phyloP scores from a whole-genome alignment of 1,139 yeast genomes.

The Protomyces gravidus region DNA sequence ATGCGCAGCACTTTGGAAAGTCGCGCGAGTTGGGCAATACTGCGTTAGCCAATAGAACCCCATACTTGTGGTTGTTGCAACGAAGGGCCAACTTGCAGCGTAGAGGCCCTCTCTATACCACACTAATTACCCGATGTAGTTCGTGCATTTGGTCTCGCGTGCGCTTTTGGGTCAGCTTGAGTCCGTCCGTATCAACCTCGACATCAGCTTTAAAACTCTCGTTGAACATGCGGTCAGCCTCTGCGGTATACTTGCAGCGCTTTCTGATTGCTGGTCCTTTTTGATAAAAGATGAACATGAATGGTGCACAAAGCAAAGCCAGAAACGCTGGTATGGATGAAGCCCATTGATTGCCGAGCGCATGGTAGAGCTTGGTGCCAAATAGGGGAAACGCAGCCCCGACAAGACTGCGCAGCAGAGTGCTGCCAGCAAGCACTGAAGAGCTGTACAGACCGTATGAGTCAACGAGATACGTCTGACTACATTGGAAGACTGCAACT shows the following conservation, averaged over 20 bases:
- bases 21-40: too few species aligned
- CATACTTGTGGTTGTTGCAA: too few species aligned
- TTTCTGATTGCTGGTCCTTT: constrained; percentile 11
- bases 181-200: neutral
- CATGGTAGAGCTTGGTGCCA: constrained; percentile 43
- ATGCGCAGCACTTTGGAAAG: too few species aligned
- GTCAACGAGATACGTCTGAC: constrained; percentile 64
- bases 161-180: neutral
- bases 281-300: constrained; percentile 50
- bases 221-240: constrained; percentile 1
- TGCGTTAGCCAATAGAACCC: too few species aligned
- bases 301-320: constrained; percentile 49
- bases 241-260: constrained; percentile 6
- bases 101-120: neutral
- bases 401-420: constrained; percentile 50
- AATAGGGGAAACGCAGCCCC: constrained; percentile 40
- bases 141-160: neutral
- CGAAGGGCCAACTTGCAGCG: too few species aligned
- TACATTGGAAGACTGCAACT: constrained; percentile 43
- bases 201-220: neutral
- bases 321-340: constrained; percentile 51
- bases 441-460: constrained; percentile 66
- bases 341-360: constrained; percentile 58
- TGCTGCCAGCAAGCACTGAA: constrained; percentile 72
- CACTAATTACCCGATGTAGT: neutral